Percentiles rank a stretch among this genome's conserved stretches.
These are phyloP conservation scores for Naganishia kalamii DNA, from an alignment of 768 basidiomycete genomes.

Conservation along the genomic window DNA sequence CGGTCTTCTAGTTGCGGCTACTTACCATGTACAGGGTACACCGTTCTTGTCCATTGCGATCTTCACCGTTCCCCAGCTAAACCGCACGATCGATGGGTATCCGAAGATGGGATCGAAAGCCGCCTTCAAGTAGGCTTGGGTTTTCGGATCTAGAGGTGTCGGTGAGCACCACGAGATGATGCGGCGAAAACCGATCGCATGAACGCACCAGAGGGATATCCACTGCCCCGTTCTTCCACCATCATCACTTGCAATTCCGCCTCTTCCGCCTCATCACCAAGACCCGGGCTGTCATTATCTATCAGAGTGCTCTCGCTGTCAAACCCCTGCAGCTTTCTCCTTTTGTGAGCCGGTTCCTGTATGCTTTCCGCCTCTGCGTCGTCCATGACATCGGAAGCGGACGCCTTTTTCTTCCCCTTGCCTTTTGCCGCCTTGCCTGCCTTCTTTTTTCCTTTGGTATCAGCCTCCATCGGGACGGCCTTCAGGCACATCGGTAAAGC, in stretches of 20 bases:
- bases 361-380: conserved; percentile 25
- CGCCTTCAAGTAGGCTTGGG: conserved; percentile 72
- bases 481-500: conserved; percentile 14
- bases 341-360: conserved; percentile 5
- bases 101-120: conserved; percentile 84
- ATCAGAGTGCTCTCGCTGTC: conserved; percentile 9
- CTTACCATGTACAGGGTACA: conserved; percentile 67
- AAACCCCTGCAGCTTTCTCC: conserved; percentile 6
- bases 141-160: conserved; percentile 68
- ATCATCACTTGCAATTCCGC: conserved; percentile 25
- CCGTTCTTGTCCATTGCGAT: conserved; percentile 72
- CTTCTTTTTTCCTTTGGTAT: not conserved
- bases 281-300: conserved; percentile 51
- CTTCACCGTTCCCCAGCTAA: conserved; percentile 93
- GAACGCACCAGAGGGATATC: conserved; percentile 76
- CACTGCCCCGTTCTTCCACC: conserved; percentile 59
- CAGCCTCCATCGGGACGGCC: conserved; percentile 15
- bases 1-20: too few relatives aligned
- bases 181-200: not conserved
- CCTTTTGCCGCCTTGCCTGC: conserved; percentile 1
- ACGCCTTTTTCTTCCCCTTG: conserved; percentile 44
- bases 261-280: conserved; percentile 36
- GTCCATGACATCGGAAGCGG: conserved; percentile 39
- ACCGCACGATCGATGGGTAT: conserved; percentile 79
- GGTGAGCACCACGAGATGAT: not conserved